Evolutionary conservation across 495 filamentous ascomycete species (phyloP), one percentile per base, ranked within the genome.

Genomic region (Bacidia rubella): DNA sequence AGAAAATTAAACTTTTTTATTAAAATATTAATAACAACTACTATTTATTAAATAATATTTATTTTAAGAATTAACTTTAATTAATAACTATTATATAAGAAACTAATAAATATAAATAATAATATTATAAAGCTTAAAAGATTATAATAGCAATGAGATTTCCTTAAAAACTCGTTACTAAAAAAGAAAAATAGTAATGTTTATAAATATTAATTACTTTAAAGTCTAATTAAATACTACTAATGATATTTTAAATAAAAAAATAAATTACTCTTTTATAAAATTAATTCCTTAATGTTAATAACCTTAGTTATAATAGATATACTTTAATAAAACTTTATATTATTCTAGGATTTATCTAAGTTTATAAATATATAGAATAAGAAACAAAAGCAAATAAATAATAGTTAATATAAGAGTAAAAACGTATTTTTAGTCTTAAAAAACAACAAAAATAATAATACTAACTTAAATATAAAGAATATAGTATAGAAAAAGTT

Each of bases 11-110:
- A 49, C 11, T 26, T 49, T 24, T 19, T 19, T 24, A 49, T n/a
- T 4, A 49, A 26, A 9, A 29, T 5, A 10, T 7, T 25, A 26
- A 22, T 9, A 19, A 49, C n/a, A n/a, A n/a, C n/a, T n/a, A n/a
- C n/a, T 38, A 11, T 51, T 22, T 39, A 51, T 51, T 43, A 51
- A 51, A 10, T 43, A 51, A 51, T 5, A 9, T 10, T n/a, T 40
- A 12, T 40, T 51, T 3, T 10, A 51, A 51, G 12, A 12, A 43
- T 51, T 25, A 22, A 48, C 11, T 38, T 40, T 51, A 15, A 38
- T 38, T 51, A 27, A 39, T 39, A 51, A 17, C 11, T 40, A 11
- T 35, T 51, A 38, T 51, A 9, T 38, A 43, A 15, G 17, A 25
- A 9, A 9, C 9, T 25, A 49, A 49, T 49, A 26, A 49, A 49